Percentiles rank a stretch among this genome's conserved stretches.
These are phyloP conservation scores for Leccinellum rugosiceps DNA, from an alignment of 768 basidiomycete genomes.

Conservation along the genomic window DNA sequence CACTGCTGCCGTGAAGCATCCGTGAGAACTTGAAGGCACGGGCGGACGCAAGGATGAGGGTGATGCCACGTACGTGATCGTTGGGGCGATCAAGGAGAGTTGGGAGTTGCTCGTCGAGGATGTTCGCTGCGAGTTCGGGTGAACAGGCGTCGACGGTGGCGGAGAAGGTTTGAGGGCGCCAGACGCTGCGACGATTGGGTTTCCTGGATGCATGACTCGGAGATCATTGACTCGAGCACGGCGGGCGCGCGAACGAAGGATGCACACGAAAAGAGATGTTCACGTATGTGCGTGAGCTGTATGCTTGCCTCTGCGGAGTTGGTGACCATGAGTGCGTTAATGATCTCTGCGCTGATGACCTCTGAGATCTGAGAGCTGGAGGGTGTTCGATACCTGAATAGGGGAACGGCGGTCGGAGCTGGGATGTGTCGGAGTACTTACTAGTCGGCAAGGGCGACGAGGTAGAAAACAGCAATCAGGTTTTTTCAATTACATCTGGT, in stretches of 20 bases:
- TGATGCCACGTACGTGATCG: slow-evolving; percentile 40
- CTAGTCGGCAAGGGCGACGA: too few species aligned
- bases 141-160: slow-evolving; percentile 78
- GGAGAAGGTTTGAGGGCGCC: too few species aligned
- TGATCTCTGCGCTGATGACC: slow-evolving; percentile 66
- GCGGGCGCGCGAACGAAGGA: slow-evolving; percentile 5
- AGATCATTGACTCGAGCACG: neutral
- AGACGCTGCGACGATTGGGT: slow-evolving; percentile 88
- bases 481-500: too few species aligned
- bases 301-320: slow-evolving; percentile 82
- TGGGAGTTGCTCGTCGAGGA: slow-evolving; percentile 74
- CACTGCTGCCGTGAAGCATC: slow-evolving; percentile 71
- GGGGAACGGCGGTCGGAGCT: too few species aligned
- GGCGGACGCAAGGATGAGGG: slow-evolving; percentile 66
- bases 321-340: slow-evolving; percentile 85
- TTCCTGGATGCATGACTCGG: slow-evolving; percentile 53
- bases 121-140: slow-evolving; percentile 61
- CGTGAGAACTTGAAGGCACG: slow-evolving; percentile 80
- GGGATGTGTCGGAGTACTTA: too few species aligned
- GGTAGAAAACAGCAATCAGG: too few species aligned
- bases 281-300: slow-evolving; percentile 83
- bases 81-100: slow-evolving; percentile 54
- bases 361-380: slow-evolving; percentile 81
- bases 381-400: slow-evolving; percentile 73
- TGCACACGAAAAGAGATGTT: slow-evolving; percentile 82